These are phyloP conservation scores for Danielia reshetovae DNA, from an alignment of 805 yeast genomes.

Conservation along the genomic window DNA sequence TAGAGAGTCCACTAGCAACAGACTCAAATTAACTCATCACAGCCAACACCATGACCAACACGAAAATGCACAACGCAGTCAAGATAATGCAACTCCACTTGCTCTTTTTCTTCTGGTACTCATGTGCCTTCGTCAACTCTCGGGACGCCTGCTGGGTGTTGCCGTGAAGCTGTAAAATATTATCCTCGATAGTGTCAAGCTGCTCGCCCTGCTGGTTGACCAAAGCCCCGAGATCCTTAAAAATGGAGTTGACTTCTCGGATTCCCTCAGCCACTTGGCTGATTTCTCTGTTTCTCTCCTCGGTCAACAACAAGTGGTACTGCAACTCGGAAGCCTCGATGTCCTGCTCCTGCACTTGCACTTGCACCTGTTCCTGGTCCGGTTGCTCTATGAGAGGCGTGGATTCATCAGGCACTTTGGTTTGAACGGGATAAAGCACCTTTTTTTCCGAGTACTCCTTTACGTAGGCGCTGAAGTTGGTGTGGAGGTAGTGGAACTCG, in stretches of 20 bases:
- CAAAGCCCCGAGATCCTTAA: conserved; percentile 72
- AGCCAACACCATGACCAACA: conserved; percentile 56
- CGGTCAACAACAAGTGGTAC: conserved; percentile 59
- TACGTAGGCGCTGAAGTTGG: conserved; percentile 39
- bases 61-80: conserved; percentile 52
- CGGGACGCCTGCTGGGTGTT: conserved; percentile 68
- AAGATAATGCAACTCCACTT: conserved; percentile 72
- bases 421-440: conserved; percentile 21
- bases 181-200: conserved; percentile 79
- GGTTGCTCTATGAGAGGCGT: conserved; percentile 37
- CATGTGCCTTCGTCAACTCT: conserved; percentile 71
- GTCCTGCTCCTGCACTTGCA: conserved; percentile 30
- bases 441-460: conserved; percentile 49
- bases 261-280: conserved; percentile 72
- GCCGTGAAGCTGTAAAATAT: conserved; percentile 57
- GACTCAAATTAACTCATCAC: conserved; percentile 46
- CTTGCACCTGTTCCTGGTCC: conserved; percentile 27
- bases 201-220: conserved; percentile 84
- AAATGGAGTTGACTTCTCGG: conserved; percentile 79
- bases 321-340: conserved; percentile 52
- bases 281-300: conserved; percentile 73
- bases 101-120: conserved; percentile 63
- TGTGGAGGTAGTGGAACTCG: conserved; percentile 53
- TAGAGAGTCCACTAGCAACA: no score
- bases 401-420: conserved; percentile 21